Evolutionary conservation across 192 early-diverging fungal genomes (phyloP), one percentile per base, ranked within the genome.

Genomic region (Rhizoclosmatium sp.): DNA sequence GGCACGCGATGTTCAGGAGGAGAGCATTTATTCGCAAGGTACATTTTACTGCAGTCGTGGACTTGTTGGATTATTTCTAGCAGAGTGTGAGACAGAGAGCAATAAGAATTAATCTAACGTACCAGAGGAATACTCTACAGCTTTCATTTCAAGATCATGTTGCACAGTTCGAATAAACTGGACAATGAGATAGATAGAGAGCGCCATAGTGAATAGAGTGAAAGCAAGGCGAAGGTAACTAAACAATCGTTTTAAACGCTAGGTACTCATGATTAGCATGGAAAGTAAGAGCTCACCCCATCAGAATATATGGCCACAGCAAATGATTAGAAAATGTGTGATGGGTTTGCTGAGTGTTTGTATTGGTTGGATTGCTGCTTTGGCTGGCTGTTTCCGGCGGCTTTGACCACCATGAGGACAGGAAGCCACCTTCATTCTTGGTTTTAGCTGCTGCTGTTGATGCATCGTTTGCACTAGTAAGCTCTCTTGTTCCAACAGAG

Each of bases 201-300:
- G 80, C 1, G 72, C 83, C 9, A 92, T 89, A 64, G 93, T 86
- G 31, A 91, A 85, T 0, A 91, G 67, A 65, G 93, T 93, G 83
- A 93, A 92, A 7, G 83, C 76, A 56, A 94, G 83, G 78, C 94
- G 94, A 48, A 94, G 81, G 82, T 95, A 95, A 59, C 82, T 80
- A 59, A 45, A 47, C 58, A 61, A 9, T 64, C 61, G 39, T 16
- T 64, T 12, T 64, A 31, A 31, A 31, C 31, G 31, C 31, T 31
- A 31, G 31, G 31, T 31, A 40, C 42, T 41, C 42, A 72, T 46
- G 39, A 5, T 0, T n/a, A 47, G 23, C 0, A 2, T 21, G 4
- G 59, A 47, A 12, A 5, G 21, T 31, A 2, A 72, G 31, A 4
- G 45, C 21, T 59, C 58, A 84, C 83, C 84, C 84, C 70, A 81